phyloP scores from a whole-genome alignment of 2,329 filamentous ascomycete species.

The Aspergillus felis region DNA sequence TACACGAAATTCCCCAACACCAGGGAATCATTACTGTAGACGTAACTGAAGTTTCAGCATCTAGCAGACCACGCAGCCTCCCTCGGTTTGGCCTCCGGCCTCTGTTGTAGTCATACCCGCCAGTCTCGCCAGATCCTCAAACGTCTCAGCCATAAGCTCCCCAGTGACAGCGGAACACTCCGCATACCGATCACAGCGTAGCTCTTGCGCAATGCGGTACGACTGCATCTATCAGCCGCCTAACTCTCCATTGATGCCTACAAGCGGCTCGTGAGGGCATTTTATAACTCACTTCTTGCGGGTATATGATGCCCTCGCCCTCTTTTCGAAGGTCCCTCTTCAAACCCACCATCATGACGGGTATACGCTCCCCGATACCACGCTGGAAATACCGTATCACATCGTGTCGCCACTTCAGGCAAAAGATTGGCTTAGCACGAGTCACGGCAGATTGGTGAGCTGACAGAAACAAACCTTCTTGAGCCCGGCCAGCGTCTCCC shows the following conservation, averaged over 20 bases:
- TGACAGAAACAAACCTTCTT: constrained; percentile 27
- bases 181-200: constrained; percentile 59
- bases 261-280: background rate
- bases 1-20: background rate
- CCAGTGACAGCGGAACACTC: constrained; percentile 61
- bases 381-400: constrained; percentile 49
- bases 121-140: constrained; percentile 58
- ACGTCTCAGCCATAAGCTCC: constrained; percentile 55
- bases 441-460: background rate
- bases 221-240: constrained; percentile 32
- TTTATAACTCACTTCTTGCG: constrained; percentile 36
- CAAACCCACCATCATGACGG: constrained; percentile 57
- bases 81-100: constrained; percentile 47
- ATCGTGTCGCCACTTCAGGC: constrained; percentile 41
- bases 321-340: constrained; percentile 55
- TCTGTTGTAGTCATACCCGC: constrained; percentile 57
- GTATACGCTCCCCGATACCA: constrained; percentile 43
- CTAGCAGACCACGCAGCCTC: constrained; percentile 39
- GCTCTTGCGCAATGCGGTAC: constrained; percentile 57
- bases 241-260: background rate
- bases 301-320: constrained; percentile 40
- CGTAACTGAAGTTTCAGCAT: background rate
- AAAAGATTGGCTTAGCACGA: background rate
- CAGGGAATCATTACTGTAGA: constrained; percentile 10
- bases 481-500: constrained; percentile 47